Evolutionary conservation across 371 early-diverging fungal genomes (phyloP), one percentile per base, ranked within the genome.

Genomic region (Smittium mucronatum): DNA sequence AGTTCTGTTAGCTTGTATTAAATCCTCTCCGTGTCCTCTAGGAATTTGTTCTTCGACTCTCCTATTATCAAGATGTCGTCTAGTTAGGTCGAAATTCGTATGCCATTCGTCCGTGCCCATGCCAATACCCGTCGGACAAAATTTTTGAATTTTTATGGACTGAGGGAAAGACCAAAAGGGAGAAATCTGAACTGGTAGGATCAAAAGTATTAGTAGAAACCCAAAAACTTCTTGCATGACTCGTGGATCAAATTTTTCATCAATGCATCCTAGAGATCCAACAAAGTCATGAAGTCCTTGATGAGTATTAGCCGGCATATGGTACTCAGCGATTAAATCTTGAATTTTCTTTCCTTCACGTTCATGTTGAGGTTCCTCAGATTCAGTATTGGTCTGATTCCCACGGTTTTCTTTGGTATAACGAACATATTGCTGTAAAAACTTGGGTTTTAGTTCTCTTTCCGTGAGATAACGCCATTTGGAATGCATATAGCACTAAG

Each of bases 31-130:
- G 47, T 47, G 21, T 47, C 21, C 5, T 5, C 5, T 21, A 47
- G 21, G 21, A 47, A 47, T 11, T 47, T 5, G 47, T 47, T 21
- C 47, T 47, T 47, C 21, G 35, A 67, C 17, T 73, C 74, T 32
- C 47, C 21, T 47, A 47, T 11, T 47, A 47, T 21, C 5, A 47
- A 21, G 11, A 47, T 11, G 47, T 47, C 47, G 47, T 47, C 47
- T 47, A 47, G 47, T 11, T 47, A 47, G 11, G 47, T 21, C 5
- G 47, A 5, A 11, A 47, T 47, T 47, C 47, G 5, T 5, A 47
- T 47, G 11, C 47, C 21, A 11, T 47, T 5, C 21, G 47, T 11
- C 47, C 47, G 5, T 21, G 47, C 47, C 21, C 47, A 47, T 47
- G 5, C 21, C 47, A 47, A 47, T 47, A 47, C 47, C 21, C 11